Conservation (phyloP, 805 yeast species). For the Zygosaccharomyces rouxii region DNA sequence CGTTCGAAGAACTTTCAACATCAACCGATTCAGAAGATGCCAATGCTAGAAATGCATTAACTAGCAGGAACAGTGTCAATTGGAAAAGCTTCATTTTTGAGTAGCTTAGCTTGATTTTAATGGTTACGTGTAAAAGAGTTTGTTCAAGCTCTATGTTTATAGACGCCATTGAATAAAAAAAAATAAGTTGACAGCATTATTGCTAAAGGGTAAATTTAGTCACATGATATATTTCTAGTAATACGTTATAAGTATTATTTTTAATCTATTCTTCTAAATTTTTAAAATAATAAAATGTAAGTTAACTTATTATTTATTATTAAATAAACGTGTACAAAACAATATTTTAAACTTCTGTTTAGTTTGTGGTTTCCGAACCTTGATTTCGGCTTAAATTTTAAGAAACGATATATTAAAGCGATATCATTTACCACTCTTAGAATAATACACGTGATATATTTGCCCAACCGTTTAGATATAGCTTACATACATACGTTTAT, state of each 20-base stretch:
- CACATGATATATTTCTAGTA: neutral
- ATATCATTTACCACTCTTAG: too few species aligned
- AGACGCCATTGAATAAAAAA: neutral
- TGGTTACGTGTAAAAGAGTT: neutral
- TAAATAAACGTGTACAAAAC: too few species aligned
- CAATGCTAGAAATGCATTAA: neutral
- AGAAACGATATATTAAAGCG: too few species aligned
- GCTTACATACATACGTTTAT: neutral
- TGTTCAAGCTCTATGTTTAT: neutral
- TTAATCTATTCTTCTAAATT: too few species aligned
- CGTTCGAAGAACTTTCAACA: neutral
- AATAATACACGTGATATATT: neutral
- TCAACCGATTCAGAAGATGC: neutral
- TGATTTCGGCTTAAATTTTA: neutral
- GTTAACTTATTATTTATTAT: neutral
- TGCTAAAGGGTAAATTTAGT: too few species aligned
- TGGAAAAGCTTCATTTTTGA: neutral
- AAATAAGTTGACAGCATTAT: too few species aligned
- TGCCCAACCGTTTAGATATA: neutral
- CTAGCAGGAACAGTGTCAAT: neutral
- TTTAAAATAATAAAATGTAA: too few species aligned
- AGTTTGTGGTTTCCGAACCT: conserved; percentile 1
- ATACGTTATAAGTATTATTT: too few species aligned
- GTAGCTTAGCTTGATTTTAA: neutral
- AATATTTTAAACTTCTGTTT: neutral